Base-by-base conservation (phyloP, 371 early-diverging fungal species). In the Mucor velutinosus region DNA sequence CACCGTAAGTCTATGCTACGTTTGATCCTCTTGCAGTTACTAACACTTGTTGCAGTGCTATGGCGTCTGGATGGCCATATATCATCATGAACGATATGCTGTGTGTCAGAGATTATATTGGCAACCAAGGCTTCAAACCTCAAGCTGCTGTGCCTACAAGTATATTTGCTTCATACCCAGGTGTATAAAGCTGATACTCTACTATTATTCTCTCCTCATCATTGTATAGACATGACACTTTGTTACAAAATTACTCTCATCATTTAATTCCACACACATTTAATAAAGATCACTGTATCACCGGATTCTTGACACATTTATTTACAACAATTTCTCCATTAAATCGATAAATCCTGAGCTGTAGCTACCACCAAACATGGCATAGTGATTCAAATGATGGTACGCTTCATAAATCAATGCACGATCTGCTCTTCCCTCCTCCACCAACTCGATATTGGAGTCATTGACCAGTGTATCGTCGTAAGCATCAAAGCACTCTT, bases 41-140 rank as follows among this genome's bases (percentile, higher is more conserved):
- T 59, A 32, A 27, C 21, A 41, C 7, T 25, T 49, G 58, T 17
- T 27, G 14, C 70, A 83, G 85, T 47, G 81, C 85, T 12, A 66
- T 70, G 32, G 58, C 65, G 25, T 76, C 84, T 19, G 87, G 87
- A 19, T 78, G 83, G 76, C 82, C 86, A 7, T 84, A 78, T 62
- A 62, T 68, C 19, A 82, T 89, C 47, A 67, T 84, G 59, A 86
- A 84, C 39, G 90, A 89, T 58, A 79, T 83, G 68, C 68, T 85
- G 8, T 75, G 71, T 47, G 76, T 89, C 8, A 85, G 88, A 32
- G 76, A 76, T 29, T 83, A 82, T 72, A 70, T 72, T 19, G 66
- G 71, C 27, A 79, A 79, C 41, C 59, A 74, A 37, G 78, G 77
- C n/a, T 85, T 73, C 27, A 65, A 72, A 32, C 73, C 73, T 59